phyloP scores from a whole-genome alignment of 257 asterid species.

The Gynochthodes officinalis region DNA sequence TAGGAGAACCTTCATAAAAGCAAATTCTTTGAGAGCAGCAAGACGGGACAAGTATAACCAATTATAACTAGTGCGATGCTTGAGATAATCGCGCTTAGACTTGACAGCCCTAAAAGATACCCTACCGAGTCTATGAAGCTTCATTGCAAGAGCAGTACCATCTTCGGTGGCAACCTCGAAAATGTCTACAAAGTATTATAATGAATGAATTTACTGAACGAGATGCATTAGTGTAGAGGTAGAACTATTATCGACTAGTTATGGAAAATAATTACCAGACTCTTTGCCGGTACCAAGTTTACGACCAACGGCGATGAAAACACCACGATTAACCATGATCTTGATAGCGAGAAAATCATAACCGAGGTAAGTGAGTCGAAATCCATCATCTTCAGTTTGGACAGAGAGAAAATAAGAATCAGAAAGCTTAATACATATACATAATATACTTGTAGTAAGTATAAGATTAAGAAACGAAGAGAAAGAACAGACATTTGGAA shows the following conservation, averaged over 20 bases:
- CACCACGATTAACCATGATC: slow-evolving; percentile 91
- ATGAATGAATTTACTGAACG: not conserved
- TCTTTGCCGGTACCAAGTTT: slow-evolving; percentile 97
- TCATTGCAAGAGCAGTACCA: slow-evolving; percentile 91
- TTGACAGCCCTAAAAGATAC: slow-evolving; percentile 94
- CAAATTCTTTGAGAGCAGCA: slow-evolving; percentile 96
- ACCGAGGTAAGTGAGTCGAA: slow-evolving; percentile 93
- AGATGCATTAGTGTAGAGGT: not conserved
- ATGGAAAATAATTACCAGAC: slow-evolving; percentile 53
- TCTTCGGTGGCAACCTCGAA: slow-evolving; percentile 97
- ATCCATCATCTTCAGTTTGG: slow-evolving; percentile 72
- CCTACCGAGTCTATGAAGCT: slow-evolving; percentile 96
- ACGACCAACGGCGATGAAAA: slow-evolving; percentile 88
- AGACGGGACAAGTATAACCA: slow-evolving; percentile 97
- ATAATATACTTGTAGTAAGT: no score
- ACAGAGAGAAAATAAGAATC: no score
- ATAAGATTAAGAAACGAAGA: no score
- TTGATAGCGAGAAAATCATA: slow-evolving; percentile 96
- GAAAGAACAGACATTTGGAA: slow-evolving; percentile 58
- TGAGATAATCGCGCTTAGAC: slow-evolving; percentile 93
- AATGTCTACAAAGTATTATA: slow-evolving; percentile 55
- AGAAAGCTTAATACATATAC: not conserved
- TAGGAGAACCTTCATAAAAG: slow-evolving; percentile 97
- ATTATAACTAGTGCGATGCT: slow-evolving; percentile 87
- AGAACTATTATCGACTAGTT: not conserved